Evolutionary conservation across 1,284 basidiomycete species (phyloP).

Genomic region (Puccinia triticina): DNA sequence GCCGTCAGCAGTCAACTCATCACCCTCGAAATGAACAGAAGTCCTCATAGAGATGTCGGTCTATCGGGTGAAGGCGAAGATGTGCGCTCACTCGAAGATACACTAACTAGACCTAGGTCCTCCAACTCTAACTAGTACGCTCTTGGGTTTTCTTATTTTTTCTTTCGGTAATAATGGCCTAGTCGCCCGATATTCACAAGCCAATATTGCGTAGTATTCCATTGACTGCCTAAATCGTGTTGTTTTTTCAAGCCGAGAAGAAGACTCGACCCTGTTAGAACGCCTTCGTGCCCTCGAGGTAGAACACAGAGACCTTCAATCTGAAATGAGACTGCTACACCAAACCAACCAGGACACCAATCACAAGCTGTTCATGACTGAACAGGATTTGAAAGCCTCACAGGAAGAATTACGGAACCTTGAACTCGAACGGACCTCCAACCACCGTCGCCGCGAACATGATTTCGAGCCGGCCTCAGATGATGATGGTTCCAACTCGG

Average conservation of each 20-base stretch:
- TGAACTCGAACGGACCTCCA: conserved; percentile 16
- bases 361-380: conserved; percentile 36
- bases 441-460: conserved; percentile 15
- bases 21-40: conserved; percentile 5
- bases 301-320: conserved; percentile 66
- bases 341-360: conserved; percentile 38
- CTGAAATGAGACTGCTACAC: background rate
- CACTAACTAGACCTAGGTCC: background rate
- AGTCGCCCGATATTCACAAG: background rate
- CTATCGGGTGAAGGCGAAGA: conserved; percentile 14
- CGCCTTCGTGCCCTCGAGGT: conserved; percentile 73
- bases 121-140: conserved; percentile 17
- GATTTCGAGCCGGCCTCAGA: conserved; percentile 28
- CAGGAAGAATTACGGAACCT: conserved; percentile 31
- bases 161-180: background rate
- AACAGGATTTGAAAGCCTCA: conserved; percentile 32
- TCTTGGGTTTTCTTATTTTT: conserved; percentile 7
- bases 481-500: conserved; percentile 12
- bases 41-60: conserved; percentile 26
- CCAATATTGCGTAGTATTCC: background rate
- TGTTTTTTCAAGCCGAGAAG: conserved; percentile 31
- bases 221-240: background rate
- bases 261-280: conserved; percentile 71
- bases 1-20: conserved; percentile 27
- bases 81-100: background rate